A percentile compares a stretch with the other conserved stretches of the same genome.
Conservation (phyloP, 768 basidiomycete species). For the Bullera alba region DNA sequence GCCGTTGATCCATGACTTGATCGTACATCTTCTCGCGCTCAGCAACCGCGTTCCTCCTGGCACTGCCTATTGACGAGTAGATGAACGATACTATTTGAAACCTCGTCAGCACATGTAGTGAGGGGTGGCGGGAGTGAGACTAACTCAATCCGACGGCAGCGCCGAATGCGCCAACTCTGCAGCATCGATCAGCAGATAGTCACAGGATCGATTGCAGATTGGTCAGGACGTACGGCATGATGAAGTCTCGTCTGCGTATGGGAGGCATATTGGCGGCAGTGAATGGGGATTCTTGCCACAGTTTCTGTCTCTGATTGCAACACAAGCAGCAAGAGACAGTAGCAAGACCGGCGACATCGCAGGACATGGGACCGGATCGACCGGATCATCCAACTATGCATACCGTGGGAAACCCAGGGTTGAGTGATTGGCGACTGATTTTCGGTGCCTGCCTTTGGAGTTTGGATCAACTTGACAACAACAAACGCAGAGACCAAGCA, state of each 20-base stretch:
- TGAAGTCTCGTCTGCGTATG: constrained; percentile 11
- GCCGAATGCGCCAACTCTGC: constrained; percentile 26
- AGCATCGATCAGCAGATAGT: background rate
- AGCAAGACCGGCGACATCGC: no score
- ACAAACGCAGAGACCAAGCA: background rate
- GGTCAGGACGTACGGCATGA: constrained; percentile 25
- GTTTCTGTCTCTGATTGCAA: no score
- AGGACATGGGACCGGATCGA: no score
- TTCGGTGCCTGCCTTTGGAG: no score
- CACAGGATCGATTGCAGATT: background rate
- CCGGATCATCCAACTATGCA: no score
- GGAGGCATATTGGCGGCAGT: constrained; percentile 22
- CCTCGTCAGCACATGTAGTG: background rate
- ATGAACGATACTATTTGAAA: constrained; percentile 16
- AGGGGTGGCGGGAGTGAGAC: background rate
- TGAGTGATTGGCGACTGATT: background rate
- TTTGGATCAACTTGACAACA: no score
- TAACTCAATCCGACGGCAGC: constrained; percentile 30
- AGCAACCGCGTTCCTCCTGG: constrained; percentile 15
- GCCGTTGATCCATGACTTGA: constrained; percentile 11
- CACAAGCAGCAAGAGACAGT: no score
- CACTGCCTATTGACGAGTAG: constrained; percentile 26
- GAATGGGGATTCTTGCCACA: no score
- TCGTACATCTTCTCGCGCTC: constrained; percentile 13
- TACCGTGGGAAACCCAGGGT: constrained; percentile 1